Percentiles rank a stretch among this genome's conserved stretches.
Conservation (phyloP, 225 moss, liverwort and hornwort genomes). For the Neckera pumila region DNA sequence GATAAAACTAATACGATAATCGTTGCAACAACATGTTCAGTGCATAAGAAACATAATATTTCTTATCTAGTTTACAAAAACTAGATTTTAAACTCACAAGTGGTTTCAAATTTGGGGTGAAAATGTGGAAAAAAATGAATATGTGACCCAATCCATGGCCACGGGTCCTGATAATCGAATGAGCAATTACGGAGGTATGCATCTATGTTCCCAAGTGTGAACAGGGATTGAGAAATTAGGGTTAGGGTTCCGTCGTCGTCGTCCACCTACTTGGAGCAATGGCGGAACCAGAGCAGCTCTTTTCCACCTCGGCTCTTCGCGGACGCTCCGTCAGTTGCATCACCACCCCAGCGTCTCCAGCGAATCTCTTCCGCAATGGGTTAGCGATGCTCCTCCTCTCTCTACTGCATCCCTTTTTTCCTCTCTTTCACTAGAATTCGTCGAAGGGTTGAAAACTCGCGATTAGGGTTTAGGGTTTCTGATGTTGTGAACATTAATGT, state of each 20-base stretch:
- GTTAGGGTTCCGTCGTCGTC: not conserved
- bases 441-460: not conserved
- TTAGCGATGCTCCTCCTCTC: not conserved
- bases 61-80: not conserved
- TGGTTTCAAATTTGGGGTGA: not conserved
- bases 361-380: constrained; percentile 8
- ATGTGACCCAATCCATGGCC: too few relatives aligned
- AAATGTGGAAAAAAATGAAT: not conserved
- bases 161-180: not conserved
- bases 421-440: not conserved
- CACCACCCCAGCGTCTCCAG: not conserved
- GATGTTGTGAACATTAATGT: not conserved
- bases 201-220: not conserved
- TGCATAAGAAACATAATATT: not conserved
- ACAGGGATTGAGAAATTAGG: not conserved
- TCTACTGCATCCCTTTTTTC: too few relatives aligned
- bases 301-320: not conserved
- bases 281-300: not conserved
- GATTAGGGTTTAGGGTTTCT: not conserved
- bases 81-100: too few relatives aligned
- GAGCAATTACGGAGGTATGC: not conserved
- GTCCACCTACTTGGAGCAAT: not conserved
- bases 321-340: not conserved
- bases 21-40: rapidly evolving
- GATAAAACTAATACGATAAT: not conserved